Conservation (phyloP, 257 asterid species). For the Primulina huaijiensis region DNA sequence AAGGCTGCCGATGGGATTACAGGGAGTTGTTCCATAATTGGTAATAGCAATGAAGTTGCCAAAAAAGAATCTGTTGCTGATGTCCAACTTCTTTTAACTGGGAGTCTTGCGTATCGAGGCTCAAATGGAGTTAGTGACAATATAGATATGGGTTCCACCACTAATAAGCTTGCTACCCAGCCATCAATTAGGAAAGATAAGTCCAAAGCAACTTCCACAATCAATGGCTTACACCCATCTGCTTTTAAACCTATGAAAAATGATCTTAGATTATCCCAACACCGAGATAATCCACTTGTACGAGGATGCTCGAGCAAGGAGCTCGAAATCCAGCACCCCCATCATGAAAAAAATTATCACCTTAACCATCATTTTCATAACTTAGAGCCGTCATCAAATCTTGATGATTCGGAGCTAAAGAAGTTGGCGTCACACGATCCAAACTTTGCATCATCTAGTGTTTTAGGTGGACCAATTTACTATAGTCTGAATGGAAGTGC, state of each 20-base stretch:
- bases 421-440: constrained; percentile 47
- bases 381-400: constrained; percentile 33
- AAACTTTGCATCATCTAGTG: constrained; percentile 46
- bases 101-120: constrained; percentile 38
- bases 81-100: constrained; percentile 38
- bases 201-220: constrained; percentile 51
- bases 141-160: constrained; percentile 62
- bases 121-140: constrained; percentile 57
- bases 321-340: constrained; percentile 37
- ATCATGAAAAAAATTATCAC: constrained; percentile 34
- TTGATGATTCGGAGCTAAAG: constrained; percentile 41
- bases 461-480: constrained; percentile 40
- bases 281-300: constrained; percentile 29
- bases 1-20: constrained; percentile 49
- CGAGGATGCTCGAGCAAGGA: constrained; percentile 36
- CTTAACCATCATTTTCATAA: constrained; percentile 36
- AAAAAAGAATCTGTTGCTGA: constrained; percentile 42
- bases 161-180: constrained; percentile 38
- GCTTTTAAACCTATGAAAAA: constrained; percentile 49
- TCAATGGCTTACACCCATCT: constrained; percentile 42
- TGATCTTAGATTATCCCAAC: constrained; percentile 38
- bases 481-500: constrained; percentile 56
- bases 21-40: constrained; percentile 43
- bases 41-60: constrained; percentile 43
- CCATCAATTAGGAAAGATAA: constrained; percentile 31